Evolutionary conservation across 345 rosid species (phyloP), one percentile per base, ranked within the genome.

Genomic region (Acer yangbiense): DNA sequence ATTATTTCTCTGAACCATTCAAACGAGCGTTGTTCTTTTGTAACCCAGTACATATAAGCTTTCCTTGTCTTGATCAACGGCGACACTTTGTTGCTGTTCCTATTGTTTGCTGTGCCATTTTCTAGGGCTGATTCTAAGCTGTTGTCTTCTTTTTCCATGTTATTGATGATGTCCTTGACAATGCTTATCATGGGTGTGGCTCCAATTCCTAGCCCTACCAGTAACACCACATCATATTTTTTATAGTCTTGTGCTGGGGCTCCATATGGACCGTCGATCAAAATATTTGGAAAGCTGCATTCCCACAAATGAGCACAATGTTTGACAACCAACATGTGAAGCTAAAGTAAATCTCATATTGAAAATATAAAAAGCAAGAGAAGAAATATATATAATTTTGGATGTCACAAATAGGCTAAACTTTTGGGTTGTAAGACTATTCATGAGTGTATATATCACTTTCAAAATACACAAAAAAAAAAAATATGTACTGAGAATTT

Each of bases 171-270:
- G 89, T 94, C 98, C 74, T 94, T 94, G 27, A 94, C 87, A 2
- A 94, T 94, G 70, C 97, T 94, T 65, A 94, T 90, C 97, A 94
- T 91, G 6, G 98, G 98, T 0, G 98, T 94, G 13, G 97, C 98
- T 17, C 98, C 98, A 0, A 94, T 94, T 25, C 98, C 98, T 0
- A 93, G 91, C 69, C 98, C 98, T 12, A 94, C 96, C 0, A 94
- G 88, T 0, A 94, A 88, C 21, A 94, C 91, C 5, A 94, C 92
- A 0, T 94, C 98, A 69, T 93, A 94, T 73, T 94, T 90, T 84
- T 89, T 88, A 85, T 94, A 94, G 86, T 94, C 97, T 76, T 94
- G 98, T 63, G 98, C 94, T 0, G 98, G 97, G 7, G 97, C 97
- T 25, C 98, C 98, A 11, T 88, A 94, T 6, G 98, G 92, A 27